A percentile compares a stretch with the other conserved stretches of the same genome.
Evolutionary conservation across 441 rosid species (phyloP).

Genomic region (Jatropha multifida): DNA sequence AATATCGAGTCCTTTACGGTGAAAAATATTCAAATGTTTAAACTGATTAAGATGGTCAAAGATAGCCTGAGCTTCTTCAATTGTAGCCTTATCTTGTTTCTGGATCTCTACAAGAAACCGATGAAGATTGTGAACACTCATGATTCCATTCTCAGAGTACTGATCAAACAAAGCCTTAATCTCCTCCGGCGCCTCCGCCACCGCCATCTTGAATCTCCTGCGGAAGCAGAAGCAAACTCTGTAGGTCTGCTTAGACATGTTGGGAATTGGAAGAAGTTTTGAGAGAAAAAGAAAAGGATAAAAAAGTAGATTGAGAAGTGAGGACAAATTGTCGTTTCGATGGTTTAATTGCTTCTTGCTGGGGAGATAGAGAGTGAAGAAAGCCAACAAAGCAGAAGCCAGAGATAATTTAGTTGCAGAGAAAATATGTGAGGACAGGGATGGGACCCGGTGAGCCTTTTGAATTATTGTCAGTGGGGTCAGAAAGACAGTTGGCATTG

Average conservation of each 20-base stretch:
- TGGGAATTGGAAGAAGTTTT: background rate
- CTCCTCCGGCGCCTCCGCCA: slow-evolving; percentile 66
- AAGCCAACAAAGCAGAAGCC: too few relatives aligned
- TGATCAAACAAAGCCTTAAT: slow-evolving; percentile 54
- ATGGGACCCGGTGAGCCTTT: background rate
- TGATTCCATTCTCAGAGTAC: slow-evolving; percentile 67
- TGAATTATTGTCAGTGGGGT: background rate
- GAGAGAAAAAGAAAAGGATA: background rate
- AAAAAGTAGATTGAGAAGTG: background rate
- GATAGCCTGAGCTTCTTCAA: slow-evolving; percentile 69
- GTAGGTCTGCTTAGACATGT: slow-evolving; percentile 82
- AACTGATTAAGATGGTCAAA: slow-evolving; percentile 41
- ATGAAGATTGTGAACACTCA: slow-evolving; percentile 58
- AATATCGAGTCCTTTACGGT: slow-evolving; percentile 54
- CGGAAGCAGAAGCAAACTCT: slow-evolving; percentile 78
- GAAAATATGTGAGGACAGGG: background rate
- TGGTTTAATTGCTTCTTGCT: background rate
- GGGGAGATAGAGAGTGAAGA: background rate
- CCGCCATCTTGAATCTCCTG: slow-evolving; percentile 53
- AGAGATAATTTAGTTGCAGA: too few relatives aligned
- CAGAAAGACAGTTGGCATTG: background rate
- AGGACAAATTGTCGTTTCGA: background rate
- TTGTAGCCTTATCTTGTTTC: slow-evolving; percentile 52
- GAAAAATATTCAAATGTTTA: slow-evolving; percentile 40
- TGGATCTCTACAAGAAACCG: slow-evolving; percentile 68